Evolutionary conservation across 805 yeast species (phyloP).

Genomic region (Ogataea haglerorum): DNA sequence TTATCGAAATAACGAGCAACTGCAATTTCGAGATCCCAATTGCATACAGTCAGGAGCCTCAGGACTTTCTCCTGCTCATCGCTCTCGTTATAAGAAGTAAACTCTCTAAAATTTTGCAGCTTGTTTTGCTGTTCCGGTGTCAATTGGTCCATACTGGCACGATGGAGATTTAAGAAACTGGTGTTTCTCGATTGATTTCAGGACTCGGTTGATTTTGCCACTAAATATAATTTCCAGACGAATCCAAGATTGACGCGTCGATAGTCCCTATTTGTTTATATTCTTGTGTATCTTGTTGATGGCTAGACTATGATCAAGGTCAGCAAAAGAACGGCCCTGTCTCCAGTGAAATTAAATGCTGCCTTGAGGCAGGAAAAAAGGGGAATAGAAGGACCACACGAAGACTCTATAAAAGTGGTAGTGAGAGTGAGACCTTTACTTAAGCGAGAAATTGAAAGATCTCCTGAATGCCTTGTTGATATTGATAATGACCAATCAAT

Average conservation of each 20-base stretch:
- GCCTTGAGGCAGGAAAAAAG: not conserved
- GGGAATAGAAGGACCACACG: not conserved
- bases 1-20: constrained; percentile 61
- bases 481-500: constrained; percentile 22
- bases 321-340: constrained; percentile 10
- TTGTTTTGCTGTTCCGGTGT: constrained; percentile 39
- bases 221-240: constrained; percentile 2
- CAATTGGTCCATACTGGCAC: constrained; percentile 21
- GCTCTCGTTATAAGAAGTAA: constrained; percentile 44
- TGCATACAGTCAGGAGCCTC: constrained; percentile 45
- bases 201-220: constrained; percentile 7
- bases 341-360: constrained; percentile 2
- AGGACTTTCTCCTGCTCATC: constrained; percentile 45
- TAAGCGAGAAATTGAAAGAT: constrained; percentile 23
- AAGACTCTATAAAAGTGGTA: constrained; percentile 24
- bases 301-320: constrained; percentile 13
- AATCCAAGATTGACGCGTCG: constrained; percentile 11
- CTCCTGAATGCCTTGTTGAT: constrained; percentile 24
- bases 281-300: not conserved
- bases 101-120: constrained; percentile 46
- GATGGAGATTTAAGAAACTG: too few species aligned
- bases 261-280: constrained; percentile 3
- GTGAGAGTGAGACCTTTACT: constrained; percentile 51
- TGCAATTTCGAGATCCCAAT: constrained; percentile 62
- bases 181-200: too few species aligned